phyloP scores from a whole-genome alignment of 169 alveolate genomes.

The Sarcocystis neurona region DNA sequence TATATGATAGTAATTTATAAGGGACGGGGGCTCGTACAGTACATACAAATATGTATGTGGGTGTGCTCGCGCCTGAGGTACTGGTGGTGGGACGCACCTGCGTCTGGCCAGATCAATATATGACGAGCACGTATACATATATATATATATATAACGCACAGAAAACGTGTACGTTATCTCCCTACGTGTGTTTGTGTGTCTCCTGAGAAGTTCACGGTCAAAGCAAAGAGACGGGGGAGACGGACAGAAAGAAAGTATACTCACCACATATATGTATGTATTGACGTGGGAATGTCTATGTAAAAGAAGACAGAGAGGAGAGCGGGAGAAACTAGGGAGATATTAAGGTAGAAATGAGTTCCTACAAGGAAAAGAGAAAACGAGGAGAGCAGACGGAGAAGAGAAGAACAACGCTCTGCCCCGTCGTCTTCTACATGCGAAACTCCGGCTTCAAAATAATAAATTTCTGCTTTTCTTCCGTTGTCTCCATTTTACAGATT shows the following conservation, averaged over 20 bases:
- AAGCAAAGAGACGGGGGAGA: not conserved
- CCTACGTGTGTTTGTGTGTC: no score
- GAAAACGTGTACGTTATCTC: no score
- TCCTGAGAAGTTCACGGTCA: not conserved
- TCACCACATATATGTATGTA: not conserved
- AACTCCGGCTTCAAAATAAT: constrained; percentile 59
- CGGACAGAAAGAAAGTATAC: not conserved
- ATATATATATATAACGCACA: no score
- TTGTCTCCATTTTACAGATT: constrained; percentile 60
- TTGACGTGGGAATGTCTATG: not conserved
- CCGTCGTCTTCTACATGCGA: not conserved
- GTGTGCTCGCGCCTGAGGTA: no score
- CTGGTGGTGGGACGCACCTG: no score
- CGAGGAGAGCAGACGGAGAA: not conserved
- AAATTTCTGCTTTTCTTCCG: constrained; percentile 61
- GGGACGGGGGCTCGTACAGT: no score
- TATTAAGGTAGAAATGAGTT: no score
- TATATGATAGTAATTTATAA: no score
- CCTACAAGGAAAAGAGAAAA: not conserved
- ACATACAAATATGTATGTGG: no score
- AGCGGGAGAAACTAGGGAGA: not conserved
- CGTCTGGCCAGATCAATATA: no score
- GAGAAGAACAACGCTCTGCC: not conserved
- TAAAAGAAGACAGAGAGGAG: not conserved
- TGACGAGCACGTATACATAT: no score